phyloP scores from a whole-genome alignment of 768 basidiomycete species.

The Hypholoma fasciculare region DNA sequence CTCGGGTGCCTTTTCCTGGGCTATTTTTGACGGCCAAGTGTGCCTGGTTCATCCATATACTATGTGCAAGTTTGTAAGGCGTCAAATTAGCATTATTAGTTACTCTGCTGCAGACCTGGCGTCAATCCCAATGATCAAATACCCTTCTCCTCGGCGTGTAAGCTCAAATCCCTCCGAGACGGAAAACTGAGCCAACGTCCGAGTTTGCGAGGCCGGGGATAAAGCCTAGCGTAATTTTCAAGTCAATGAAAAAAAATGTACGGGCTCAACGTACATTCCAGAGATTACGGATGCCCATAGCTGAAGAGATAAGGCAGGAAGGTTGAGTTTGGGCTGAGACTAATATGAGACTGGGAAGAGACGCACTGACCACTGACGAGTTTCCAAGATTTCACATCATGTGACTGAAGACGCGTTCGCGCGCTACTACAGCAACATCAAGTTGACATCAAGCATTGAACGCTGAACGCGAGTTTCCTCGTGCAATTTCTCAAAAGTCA shows the following conservation, averaged over 20 bases:
- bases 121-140: background rate
- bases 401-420: too few species aligned
- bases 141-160: background rate
- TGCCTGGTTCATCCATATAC: slow-evolving; percentile 15
- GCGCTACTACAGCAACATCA: too few species aligned
- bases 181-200: background rate
- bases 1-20: slow-evolving; percentile 10
- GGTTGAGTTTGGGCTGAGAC: background rate
- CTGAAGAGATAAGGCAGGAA: background rate
- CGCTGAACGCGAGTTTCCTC: too few species aligned
- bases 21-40: slow-evolving; percentile 5
- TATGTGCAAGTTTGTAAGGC: background rate
- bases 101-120: background rate
- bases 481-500: background rate
- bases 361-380: background rate
- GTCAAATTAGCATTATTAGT: background rate
- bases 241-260: background rate
- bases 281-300: background rate
- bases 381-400: background rate
- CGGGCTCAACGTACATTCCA: background rate
- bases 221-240: background rate
- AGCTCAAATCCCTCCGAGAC: background rate
- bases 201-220: background rate
- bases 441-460: too few species aligned
- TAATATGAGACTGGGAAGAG: background rate